Evolutionary conservation across 1,139 yeast genomes (phyloP).

Genomic region (Hansenula lynferdii): DNA sequence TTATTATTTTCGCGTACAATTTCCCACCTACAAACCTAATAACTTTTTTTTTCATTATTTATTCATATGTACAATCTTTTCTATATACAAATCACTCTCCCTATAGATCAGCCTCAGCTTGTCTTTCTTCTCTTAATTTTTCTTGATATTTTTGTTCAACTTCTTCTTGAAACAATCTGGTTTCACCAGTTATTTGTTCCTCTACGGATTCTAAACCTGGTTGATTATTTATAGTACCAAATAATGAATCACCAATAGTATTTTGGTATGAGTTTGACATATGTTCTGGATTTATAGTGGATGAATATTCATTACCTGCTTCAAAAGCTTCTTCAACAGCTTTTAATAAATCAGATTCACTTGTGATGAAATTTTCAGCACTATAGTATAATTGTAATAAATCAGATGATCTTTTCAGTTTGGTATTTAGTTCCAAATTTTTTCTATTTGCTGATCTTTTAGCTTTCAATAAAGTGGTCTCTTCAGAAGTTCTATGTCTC

Average conservation of each 20-base stretch:
- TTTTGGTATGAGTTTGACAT: slow-evolving; percentile 14
- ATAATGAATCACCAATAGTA: slow-evolving; percentile 25
- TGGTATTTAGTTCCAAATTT: slow-evolving; percentile 35
- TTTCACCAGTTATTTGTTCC: slow-evolving; percentile 27
- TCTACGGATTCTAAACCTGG: slow-evolving; percentile 27
- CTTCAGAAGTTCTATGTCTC: slow-evolving; percentile 67
- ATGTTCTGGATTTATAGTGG: slow-evolving; percentile 3
- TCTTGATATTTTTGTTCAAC: slow-evolving; percentile 9
- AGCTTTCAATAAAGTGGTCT: slow-evolving; percentile 42
- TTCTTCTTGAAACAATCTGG: slow-evolving; percentile 20
- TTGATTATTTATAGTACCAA: slow-evolving; percentile 25
- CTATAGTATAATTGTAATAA: slow-evolving; percentile 71
- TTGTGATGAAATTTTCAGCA: slow-evolving; percentile 44
- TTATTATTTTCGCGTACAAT: too few relatives aligned
- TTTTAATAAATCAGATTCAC: slow-evolving; percentile 27
- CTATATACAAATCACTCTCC: too few relatives aligned
- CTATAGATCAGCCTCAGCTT: slow-evolving; percentile 11
- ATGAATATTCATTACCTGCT: slow-evolving; percentile 7
- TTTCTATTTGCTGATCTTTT: slow-evolving; percentile 52
- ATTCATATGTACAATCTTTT: too few relatives aligned
- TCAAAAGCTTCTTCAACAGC: slow-evolving; percentile 29
- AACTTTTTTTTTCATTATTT: too few relatives aligned
- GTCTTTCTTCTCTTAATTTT: background rate
- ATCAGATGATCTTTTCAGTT: slow-evolving; percentile 45
- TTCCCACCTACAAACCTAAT: too few relatives aligned